A percentile compares a stretch with the other conserved stretches of the same genome.
These are phyloP conservation scores for Fomitopsis schrenkii DNA, from an alignment of 1,284 basidiomycete genomes.

Conservation along the genomic window DNA sequence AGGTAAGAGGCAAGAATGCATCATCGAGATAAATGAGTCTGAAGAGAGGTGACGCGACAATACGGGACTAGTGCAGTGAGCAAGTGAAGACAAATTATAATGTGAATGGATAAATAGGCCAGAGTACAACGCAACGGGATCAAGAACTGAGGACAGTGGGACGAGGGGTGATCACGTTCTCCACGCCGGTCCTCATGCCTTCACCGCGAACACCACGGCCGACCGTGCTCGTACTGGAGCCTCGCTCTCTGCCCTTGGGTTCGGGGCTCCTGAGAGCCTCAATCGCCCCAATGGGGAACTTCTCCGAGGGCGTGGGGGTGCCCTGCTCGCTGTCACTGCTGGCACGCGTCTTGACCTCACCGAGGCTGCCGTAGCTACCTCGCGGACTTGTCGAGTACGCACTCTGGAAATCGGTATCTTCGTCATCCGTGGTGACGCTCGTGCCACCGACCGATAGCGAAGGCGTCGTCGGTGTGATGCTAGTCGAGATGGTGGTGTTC, in stretches of 20 bases:
- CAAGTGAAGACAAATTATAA: conserved; percentile 10
- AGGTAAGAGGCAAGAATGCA: conserved; percentile 1
- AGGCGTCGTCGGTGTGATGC: conserved; percentile 35
- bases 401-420: conserved; percentile 81
- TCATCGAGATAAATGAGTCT: conserved; percentile 4
- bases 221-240: conserved; percentile 27
- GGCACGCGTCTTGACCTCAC: conserved; percentile 18
- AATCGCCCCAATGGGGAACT: conserved; percentile 20
- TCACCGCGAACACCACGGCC: conserved; percentile 13
- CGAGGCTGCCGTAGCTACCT: conserved; percentile 44
- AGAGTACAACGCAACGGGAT: not conserved
- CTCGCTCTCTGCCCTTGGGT: conserved; percentile 20
- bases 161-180: conserved; percentile 19
- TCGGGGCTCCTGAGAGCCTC: conserved; percentile 16
- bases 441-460: conserved; percentile 35
- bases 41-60: not conserved
- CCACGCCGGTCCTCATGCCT: conserved; percentile 15
- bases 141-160: conserved; percentile 5
- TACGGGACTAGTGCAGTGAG: not conserved
- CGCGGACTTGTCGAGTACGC: conserved; percentile 74
- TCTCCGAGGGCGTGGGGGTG: conserved; percentile 19
- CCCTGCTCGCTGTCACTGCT: conserved; percentile 20
- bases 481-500: conserved; percentile 26
- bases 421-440: conserved; percentile 62
- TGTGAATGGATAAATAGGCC: conserved; percentile 18